Conservation (phyloP, 768 basidiomycete species). For the Tephrocybe sp. region DNA sequence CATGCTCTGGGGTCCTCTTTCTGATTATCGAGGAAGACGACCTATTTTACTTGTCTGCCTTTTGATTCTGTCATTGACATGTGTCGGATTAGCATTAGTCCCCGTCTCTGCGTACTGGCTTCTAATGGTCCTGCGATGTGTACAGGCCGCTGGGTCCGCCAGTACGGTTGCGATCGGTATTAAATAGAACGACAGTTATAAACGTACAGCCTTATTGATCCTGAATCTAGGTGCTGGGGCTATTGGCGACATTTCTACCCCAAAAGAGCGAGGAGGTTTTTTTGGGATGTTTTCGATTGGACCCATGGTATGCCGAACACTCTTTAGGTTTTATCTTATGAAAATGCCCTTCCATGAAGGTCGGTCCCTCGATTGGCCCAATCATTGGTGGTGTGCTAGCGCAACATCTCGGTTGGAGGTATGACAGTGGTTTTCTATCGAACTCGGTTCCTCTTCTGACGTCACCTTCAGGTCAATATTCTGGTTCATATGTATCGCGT, state of each 20-base stretch:
- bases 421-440: not conserved
- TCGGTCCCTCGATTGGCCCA: constrained; percentile 60
- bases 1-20: constrained; percentile 69
- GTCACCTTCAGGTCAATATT: constrained; percentile 46
- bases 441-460: not conserved
- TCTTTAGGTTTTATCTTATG: not conserved
- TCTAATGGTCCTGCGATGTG: constrained; percentile 71
- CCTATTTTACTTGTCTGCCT: constrained; percentile 64
- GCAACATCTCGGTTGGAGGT: constrained; percentile 65
- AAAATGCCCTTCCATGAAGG: constrained; percentile 27
- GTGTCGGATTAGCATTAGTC: constrained; percentile 54
- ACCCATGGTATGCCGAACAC: constrained; percentile 45
- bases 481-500: constrained; percentile 56
- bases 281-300: constrained; percentile 66
- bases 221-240: constrained; percentile 59
- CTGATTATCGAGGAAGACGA: constrained; percentile 64
- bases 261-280: constrained; percentile 72
- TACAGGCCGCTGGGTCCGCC: constrained; percentile 79
- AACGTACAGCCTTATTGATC: no score
- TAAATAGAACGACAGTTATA: no score
- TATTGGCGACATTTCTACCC: constrained; percentile 73
- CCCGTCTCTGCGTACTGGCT: constrained; percentile 69
- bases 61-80: constrained; percentile 58
- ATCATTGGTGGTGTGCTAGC: constrained; percentile 60
- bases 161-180: constrained; percentile 74